Percentiles rank a stretch among this genome's conserved stretches.
Conservation (phyloP, 2,329 filamentous ascomycete genomes). For the Cordyceps farinosa region DNA sequence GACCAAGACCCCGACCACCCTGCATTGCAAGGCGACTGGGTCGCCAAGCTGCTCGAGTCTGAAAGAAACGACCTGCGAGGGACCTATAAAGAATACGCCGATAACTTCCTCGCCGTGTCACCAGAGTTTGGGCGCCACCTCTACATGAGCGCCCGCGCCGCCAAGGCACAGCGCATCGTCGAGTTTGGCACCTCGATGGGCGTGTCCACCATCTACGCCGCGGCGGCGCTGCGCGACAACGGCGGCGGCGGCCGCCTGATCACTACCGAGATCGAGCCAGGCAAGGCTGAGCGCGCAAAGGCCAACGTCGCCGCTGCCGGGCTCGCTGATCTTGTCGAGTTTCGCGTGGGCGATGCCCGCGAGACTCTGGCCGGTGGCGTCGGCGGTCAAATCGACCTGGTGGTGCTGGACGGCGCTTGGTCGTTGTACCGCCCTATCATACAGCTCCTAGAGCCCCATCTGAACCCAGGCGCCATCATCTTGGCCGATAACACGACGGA, state of each 20-base stretch:
- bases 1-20: not conserved
- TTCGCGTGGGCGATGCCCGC: not conserved
- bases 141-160: not conserved
- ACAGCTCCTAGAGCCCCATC: not conserved
- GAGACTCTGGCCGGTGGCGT: not conserved
- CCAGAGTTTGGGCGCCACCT: not conserved
- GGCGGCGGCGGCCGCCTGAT: not conserved
- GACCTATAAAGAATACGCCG: not conserved
- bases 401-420: slow-evolving; percentile 1
- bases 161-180: not conserved
- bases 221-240: not conserved
- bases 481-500: not conserved
- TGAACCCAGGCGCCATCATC: not conserved
- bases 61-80: not conserved
- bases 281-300: not conserved
- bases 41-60: not conserved
- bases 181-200: slow-evolving; percentile 2
- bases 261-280: not conserved
- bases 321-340: not conserved
- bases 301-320: not conserved
- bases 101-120: slow-evolving; percentile 1
- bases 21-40: not conserved
- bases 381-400: not conserved
- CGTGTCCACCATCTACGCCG: not conserved
- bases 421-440: not conserved